Percentiles rank a stretch among this genome's conserved stretches.
phyloP scores from a whole-genome alignment of 768 basidiomycete genomes.

The Trametes villosa region DNA sequence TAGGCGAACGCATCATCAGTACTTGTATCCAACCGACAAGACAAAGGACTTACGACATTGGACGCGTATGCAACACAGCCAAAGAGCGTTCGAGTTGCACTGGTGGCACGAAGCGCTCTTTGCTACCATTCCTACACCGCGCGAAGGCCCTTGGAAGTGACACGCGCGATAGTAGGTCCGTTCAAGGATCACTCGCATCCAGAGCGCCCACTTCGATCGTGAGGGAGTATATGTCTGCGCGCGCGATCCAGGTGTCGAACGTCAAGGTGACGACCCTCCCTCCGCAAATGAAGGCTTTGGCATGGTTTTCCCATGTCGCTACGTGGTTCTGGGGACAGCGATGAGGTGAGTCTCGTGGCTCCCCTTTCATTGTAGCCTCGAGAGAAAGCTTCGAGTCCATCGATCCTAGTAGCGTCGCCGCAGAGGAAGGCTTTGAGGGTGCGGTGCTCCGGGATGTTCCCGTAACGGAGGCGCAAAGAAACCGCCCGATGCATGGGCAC shows the following conservation, averaged over 20 bases:
- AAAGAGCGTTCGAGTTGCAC: too few species aligned
- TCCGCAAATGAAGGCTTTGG: constrained; percentile 6
- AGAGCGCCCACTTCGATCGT: background rate
- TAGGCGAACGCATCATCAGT: too few species aligned
- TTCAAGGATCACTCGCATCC: too few species aligned
- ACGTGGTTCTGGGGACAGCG: constrained; percentile 18
- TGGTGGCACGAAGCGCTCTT: too few species aligned
- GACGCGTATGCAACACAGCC: too few species aligned
- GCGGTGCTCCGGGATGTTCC: background rate
- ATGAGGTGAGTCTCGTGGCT: background rate
- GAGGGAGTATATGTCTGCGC: constrained; percentile 7
- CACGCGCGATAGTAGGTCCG: too few species aligned
- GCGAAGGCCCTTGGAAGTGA: too few species aligned
- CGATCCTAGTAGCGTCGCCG: background rate
- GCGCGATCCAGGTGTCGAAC: constrained; percentile 5
- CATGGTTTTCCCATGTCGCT: constrained; percentile 10
- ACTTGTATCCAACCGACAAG: too few species aligned
- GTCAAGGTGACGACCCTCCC: background rate
- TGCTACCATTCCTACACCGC: too few species aligned
- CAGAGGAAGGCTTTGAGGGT: background rate
- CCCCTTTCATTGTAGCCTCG: too few species aligned
- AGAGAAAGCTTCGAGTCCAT: background rate
- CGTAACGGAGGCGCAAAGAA: constrained; percentile 8
- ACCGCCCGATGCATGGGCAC: constrained; percentile 10
- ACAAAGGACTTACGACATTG: too few species aligned